phyloP scores from a whole-genome alignment of 1,284 basidiomycete genomes.

The Phylloboletellus chloephorus region DNA sequence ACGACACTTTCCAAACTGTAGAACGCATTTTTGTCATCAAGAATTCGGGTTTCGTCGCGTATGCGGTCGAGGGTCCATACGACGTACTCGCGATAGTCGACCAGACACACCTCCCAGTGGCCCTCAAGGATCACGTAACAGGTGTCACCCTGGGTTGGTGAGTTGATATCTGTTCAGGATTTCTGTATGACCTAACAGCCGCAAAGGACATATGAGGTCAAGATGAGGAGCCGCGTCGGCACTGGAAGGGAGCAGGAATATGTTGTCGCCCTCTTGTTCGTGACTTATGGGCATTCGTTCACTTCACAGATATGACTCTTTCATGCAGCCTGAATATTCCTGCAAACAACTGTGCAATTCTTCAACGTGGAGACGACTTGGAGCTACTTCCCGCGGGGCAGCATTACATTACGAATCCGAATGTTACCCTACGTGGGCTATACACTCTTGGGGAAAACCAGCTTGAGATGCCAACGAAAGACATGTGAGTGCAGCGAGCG shows the following conservation, averaged over 20 bases:
- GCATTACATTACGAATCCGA: conserved; percentile 76
- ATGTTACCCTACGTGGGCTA: conserved; percentile 69
- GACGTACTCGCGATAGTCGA: conserved; percentile 73
- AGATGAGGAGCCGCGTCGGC: conserved; percentile 57
- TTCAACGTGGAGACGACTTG: conserved; percentile 75
- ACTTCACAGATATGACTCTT: conserved; percentile 6
- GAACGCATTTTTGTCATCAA: conserved; percentile 76
- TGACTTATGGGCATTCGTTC: conserved; percentile 5
- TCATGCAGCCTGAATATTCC: conserved; percentile 64
- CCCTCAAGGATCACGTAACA: conserved; percentile 59
- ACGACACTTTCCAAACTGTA: conserved; percentile 15
- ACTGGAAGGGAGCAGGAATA: conserved; percentile 48
- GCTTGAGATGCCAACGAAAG: conserved; percentile 78
- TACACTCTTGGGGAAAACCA: conserved; percentile 78
- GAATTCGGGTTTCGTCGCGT: conserved; percentile 71
- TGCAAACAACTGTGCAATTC: conserved; percentile 76
- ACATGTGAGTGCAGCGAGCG: conserved; percentile 50
- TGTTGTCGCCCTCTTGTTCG: conserved; percentile 71
- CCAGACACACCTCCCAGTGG: conserved; percentile 64
- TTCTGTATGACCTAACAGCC: conserved; percentile 3
- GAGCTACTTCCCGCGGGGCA: conserved; percentile 72
- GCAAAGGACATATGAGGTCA: conserved; percentile 60
- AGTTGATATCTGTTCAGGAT: conserved; percentile 9
- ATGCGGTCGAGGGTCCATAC: conserved; percentile 68
- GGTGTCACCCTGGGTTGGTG: conserved; percentile 53